Conservation (phyloP, 2,329 filamentous ascomycete genomes). For the Alternaria incomplexa region DNA sequence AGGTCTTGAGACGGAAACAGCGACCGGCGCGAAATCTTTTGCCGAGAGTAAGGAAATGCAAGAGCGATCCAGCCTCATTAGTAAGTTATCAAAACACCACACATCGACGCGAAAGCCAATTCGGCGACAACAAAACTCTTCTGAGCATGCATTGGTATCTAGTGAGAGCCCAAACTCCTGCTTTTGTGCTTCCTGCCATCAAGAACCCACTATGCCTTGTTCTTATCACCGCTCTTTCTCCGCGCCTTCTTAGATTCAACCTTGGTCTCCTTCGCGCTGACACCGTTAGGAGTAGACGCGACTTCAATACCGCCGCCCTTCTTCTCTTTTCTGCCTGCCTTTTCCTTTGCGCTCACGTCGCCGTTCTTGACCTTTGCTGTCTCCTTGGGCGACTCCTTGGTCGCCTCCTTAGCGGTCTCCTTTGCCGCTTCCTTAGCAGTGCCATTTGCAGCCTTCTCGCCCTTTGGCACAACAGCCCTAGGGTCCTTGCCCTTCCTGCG, state of each 20-base stretch:
- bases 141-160: slow-evolving; percentile 1
- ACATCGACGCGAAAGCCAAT: not conserved
- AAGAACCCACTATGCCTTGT: slow-evolving; percentile 17
- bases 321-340: slow-evolving; percentile 17
- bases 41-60: not conserved
- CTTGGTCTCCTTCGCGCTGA: slow-evolving; percentile 17
- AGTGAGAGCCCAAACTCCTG: not conserved
- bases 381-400: slow-evolving; percentile 8
- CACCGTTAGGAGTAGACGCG: slow-evolving; percentile 11
- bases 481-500: slow-evolving; percentile 58
- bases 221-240: slow-evolving; percentile 29
- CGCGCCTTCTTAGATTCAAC: slow-evolving; percentile 21
- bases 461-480: slow-evolving; percentile 42
- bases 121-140: not conserved
- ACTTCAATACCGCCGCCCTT: slow-evolving; percentile 13
- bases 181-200: not conserved
- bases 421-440: slow-evolving; percentile 9
- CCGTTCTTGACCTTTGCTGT: not conserved
- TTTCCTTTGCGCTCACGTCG: slow-evolving; percentile 10
- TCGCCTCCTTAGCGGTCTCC: slow-evolving; percentile 21
- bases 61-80: not conserved
- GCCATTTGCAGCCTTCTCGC: slow-evolving; percentile 25
- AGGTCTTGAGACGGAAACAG: not conserved
- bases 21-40: not conserved
- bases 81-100: not conserved